A percentile compares a stretch with the other conserved stretches of the same genome.
Evolutionary conservation across 306 rosid genomes (phyloP).

Genomic region (Cucurbita argyrosperma): DNA sequence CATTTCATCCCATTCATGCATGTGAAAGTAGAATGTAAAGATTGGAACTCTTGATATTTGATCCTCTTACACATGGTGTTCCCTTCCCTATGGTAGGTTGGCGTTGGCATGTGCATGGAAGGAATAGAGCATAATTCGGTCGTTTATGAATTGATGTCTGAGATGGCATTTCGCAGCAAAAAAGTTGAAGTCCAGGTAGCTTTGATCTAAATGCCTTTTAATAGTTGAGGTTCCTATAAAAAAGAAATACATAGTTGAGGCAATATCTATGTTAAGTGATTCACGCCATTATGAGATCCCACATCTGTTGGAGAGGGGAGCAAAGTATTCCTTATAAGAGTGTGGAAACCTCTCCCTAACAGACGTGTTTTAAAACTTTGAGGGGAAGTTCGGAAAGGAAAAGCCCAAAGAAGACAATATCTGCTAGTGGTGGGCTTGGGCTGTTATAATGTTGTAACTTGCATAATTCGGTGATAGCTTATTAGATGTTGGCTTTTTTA

Average conservation of each 20-base stretch:
- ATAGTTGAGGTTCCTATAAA: neutral
- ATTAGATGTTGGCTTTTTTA: neutral
- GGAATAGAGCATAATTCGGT: conserved; percentile 92
- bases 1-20: neutral
- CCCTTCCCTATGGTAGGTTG: conserved; percentile 36
- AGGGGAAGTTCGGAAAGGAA: no score
- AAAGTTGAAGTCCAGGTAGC: conserved; percentile 58
- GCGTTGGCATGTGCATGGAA: conserved; percentile 99
- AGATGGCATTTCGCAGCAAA: conserved; percentile 76
- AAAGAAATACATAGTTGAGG: neutral
- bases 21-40: neutral
- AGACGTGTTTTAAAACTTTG: no score
- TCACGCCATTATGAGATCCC: neutral
- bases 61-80: neutral
- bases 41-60: neutral
- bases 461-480: neutral
- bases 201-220: neutral
- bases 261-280: neutral
- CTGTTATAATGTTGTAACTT: neutral
- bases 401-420: no score
- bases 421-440: no score
- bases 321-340: no score
- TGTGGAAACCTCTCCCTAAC: no score
- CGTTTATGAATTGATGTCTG: conserved; percentile 74
- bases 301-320: no score